Evolutionary conservation across 345 rosid species (phyloP).

Genomic region (Noccaea bulbosa): DNA sequence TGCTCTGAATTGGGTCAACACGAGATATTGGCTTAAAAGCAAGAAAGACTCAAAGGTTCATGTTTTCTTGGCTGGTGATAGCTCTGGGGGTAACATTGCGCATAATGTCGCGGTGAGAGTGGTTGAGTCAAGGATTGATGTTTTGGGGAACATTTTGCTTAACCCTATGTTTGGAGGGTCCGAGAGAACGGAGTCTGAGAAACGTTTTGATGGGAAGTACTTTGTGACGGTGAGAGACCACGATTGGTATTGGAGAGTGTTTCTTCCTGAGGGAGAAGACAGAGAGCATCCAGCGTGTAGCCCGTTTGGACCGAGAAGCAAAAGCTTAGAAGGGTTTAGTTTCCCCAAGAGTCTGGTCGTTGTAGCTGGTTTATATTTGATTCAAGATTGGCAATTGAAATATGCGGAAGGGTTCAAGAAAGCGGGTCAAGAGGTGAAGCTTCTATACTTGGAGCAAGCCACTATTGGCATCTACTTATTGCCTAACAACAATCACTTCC

Average conservation of each 20-base stretch:
- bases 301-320: constrained; percentile 76
- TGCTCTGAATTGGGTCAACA: too few species aligned
- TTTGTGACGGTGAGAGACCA: constrained; percentile 74
- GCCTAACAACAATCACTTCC: constrained; percentile 80
- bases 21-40: too few species aligned
- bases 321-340: constrained; percentile 56
- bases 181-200: constrained; percentile 84
- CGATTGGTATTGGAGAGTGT: constrained; percentile 98
- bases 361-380: constrained; percentile 87
- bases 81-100: too few species aligned
- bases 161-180: constrained; percentile 94
- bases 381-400: constrained; percentile 84
- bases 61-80: too few species aligned
- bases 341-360: constrained; percentile 84
- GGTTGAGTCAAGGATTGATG: constrained; percentile 58
- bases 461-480: constrained; percentile 84
- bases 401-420: constrained; percentile 75
- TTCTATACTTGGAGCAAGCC: constrained; percentile 68
- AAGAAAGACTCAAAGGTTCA: too few species aligned
- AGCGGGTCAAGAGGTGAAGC: constrained; percentile 75
- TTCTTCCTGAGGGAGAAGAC: constrained; percentile 77
- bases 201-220: constrained; percentile 74
- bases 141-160: constrained; percentile 73
- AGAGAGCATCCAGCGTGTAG: constrained; percentile 91
- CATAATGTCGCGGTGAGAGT: too few species aligned